A percentile compares a stretch with the other conserved stretches of the same genome.
phyloP scores from a whole-genome alignment of 352 stramenopile species.

The Pythium folliculosum region DNA sequence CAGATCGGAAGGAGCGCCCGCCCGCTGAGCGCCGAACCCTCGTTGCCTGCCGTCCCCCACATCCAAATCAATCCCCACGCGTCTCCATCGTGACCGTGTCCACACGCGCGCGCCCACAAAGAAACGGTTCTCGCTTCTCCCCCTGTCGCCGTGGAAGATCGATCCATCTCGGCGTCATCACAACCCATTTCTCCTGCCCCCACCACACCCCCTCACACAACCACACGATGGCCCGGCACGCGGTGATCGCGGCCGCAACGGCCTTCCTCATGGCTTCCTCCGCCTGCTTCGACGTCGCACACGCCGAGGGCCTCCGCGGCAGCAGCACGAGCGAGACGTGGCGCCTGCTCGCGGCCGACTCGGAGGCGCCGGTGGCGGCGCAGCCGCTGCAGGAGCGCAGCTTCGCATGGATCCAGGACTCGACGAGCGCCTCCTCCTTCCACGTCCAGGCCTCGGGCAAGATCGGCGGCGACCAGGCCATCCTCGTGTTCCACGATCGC shows the following conservation, averaged over 20 bases:
- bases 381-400: conserved; percentile 36
- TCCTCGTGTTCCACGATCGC: conserved; percentile 75
- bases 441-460: conserved; percentile 46
- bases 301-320: conserved; percentile 17
- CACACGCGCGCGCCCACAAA: not conserved
- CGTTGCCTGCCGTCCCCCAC: not conserved
- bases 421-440: not conserved
- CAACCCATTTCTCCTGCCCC: not conserved
- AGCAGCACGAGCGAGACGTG: conserved; percentile 19
- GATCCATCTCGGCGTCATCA: not conserved
- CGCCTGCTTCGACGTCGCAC: conserved; percentile 3
- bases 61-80: conserved; percentile 9
- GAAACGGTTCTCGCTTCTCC: not conserved
- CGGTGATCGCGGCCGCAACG: conserved; percentile 14
- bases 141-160: no score
- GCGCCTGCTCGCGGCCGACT: conserved; percentile 17
- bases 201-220: not conserved
- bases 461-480: conserved; percentile 59
- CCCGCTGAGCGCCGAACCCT: not conserved
- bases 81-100: not conserved
- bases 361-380: not conserved
- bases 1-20: not conserved
- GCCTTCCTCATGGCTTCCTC: conserved; percentile 7
- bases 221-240: conserved; percentile 22
- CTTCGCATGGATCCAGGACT: conserved; percentile 42